phyloP scores from a whole-genome alignment of 306 rosid species.

The Prosopis cineraria region DNA sequence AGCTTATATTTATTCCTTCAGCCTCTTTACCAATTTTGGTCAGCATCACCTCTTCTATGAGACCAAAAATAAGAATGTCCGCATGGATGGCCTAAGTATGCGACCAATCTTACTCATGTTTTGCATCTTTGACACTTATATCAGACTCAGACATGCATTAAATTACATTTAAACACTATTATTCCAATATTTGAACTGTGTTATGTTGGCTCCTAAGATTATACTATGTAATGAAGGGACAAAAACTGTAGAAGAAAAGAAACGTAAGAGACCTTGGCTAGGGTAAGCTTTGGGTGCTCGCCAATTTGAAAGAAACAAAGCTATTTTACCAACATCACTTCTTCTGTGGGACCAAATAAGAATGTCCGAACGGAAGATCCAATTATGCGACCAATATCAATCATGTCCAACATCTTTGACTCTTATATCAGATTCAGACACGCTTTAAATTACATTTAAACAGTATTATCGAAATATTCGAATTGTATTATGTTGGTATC shows the following conservation, averaged over 20 bases:
- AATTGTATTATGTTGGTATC: neutral
- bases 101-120: neutral
- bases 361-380: neutral
- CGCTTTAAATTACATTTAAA: neutral
- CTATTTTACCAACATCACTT: neutral
- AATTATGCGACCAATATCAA: too few species aligned
- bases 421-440: neutral
- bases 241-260: too few species aligned
- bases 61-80: neutral
- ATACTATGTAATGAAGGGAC: too few species aligned
- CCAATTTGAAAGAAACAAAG: conserved; percentile 9
- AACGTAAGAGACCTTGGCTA: too few species aligned
- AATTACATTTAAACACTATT: neutral
- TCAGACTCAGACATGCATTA: neutral
- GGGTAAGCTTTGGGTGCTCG: too few species aligned
- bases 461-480: neutral
- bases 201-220: too few species aligned
- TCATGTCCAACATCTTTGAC: neutral
- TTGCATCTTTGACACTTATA: neutral
- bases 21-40: neutral
- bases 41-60: neutral
- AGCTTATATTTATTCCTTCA: neutral
- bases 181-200: neutral
- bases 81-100: neutral
- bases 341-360: neutral